Base-by-base conservation (phyloP, 495 filamentous ascomycete genomes). In the Alectoria sarmentosa region DNA sequence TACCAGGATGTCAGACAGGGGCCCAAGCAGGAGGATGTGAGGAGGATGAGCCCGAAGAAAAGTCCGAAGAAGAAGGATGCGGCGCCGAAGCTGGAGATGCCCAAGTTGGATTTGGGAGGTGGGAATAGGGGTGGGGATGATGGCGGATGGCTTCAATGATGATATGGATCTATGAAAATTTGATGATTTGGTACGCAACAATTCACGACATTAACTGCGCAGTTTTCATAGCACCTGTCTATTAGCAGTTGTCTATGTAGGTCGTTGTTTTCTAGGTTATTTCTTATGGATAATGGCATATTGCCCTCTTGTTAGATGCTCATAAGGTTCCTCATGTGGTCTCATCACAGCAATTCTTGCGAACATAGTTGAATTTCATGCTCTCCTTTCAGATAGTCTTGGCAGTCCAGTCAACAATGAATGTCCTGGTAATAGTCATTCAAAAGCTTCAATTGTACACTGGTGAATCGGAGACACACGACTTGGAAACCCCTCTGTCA, bases 1-100 rank as follows among this genome's bases (percentile, higher is more conserved):
- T 86, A 89, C 39, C 75, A 79, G 44, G 80, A 83, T 60, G 92
- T 97, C 21, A 80, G 89, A 44, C 89, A 88, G 70, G 91, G 90
- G 3, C 86, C 86, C 38, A 69, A 70, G 54, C 72, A 72, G 26
- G 74, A 74, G 38, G 41, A 60, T 62, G 69, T 58, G 65, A 73
- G 69, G 67, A 78, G 70, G 60, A 75, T 77, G 63, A 78, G 75
- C 58, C 77, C 77, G 38, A 78, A 74, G 71, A 77, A 75, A 56
- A 82, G 78, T 69, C 79, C 85, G 23, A 74, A 66, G 34, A 84
- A 82, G 70, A 80, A 75, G 61, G 64, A 68, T 10, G 73, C 73
- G 54, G 64, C 74, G 28, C 83, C 84, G 38, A 82, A 74, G 72
- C 76, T 86, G 69, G 84, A 86, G 64, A 81, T 86, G 73, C 81